phyloP scores from a whole-genome alignment of 2,329 filamentous ascomycete species.

The Penicillium italicum region DNA sequence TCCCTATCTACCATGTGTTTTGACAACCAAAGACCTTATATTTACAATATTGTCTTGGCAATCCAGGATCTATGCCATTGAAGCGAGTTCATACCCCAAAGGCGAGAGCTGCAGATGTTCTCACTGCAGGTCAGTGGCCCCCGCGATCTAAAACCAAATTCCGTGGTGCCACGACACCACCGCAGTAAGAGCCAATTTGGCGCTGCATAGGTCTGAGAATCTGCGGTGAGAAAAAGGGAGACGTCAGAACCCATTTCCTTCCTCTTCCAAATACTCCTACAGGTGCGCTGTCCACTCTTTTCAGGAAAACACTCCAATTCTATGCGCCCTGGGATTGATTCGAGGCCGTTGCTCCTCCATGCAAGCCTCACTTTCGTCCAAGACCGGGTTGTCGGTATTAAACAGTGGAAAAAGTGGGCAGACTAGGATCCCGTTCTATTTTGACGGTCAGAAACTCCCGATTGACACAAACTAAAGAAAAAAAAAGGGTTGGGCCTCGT shows the following conservation, averaged over 20 bases:
- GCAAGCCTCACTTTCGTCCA: constrained; percentile 24
- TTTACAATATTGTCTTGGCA: constrained; percentile 1
- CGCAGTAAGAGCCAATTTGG: constrained; percentile 26
- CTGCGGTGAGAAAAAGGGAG: constrained; percentile 19
- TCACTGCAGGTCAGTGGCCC: constrained; percentile 19
- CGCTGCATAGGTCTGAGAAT: constrained; percentile 22
- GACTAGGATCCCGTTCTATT: neutral
- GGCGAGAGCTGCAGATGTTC: constrained; percentile 17
- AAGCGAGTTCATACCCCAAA: constrained; percentile 16
- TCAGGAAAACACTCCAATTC: neutral
- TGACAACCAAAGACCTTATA: neutral
- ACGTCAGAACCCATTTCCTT: neutral
- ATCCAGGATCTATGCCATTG: neutral
- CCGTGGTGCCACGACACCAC: constrained; percentile 38
- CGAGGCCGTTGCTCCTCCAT: constrained; percentile 9
- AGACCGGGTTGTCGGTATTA: constrained; percentile 3
- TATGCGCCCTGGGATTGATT: constrained; percentile 8
- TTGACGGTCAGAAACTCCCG: constrained; percentile 3
- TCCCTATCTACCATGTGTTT: constrained; percentile 18
- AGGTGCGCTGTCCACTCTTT: neutral
- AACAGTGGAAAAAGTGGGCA: neutral
- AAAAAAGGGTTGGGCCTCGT: constrained; percentile 31
- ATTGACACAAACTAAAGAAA: neutral
- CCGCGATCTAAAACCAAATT: constrained; percentile 12
- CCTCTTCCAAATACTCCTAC: neutral